A percentile compares a stretch with the other conserved stretches of the same genome.
These are phyloP conservation scores for Salix dunnii DNA, from an alignment of 345 rosid genomes.

Conservation along the genomic window DNA sequence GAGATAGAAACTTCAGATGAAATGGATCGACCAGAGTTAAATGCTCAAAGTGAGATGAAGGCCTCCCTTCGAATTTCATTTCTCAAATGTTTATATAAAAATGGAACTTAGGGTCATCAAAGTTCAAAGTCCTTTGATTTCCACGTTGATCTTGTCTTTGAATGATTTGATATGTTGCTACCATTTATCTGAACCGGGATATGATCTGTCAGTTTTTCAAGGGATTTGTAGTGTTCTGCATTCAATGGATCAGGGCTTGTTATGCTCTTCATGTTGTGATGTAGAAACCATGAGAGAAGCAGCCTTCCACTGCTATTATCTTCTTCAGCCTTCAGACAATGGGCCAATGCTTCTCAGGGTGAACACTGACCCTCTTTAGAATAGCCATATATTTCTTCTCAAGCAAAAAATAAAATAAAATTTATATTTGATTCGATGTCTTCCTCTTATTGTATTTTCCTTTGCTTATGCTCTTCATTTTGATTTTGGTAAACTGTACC, in stretches of 20 bases:
- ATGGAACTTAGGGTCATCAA: neutral
- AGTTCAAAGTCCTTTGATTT: conserved; percentile 12
- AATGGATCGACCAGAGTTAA: conserved; percentile 59
- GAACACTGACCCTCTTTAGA: conserved; percentile 16
- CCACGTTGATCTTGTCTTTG: neutral
- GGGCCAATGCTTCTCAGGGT: conserved; percentile 96
- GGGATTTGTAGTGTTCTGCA: conserved; percentile 68
- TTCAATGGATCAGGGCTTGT: conserved; percentile 74
- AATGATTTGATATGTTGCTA: neutral
- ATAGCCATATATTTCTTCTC: conserved; percentile 5
- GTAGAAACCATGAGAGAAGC: conserved; percentile 53
- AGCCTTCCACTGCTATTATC: conserved; percentile 62
- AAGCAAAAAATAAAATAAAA: too few relatives aligned
- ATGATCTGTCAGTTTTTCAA: conserved; percentile 55
- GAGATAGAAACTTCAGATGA: conserved; percentile 59
- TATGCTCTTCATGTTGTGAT: conserved; percentile 69
- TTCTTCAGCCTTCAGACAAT: conserved; percentile 81
- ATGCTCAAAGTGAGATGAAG: conserved; percentile 56
- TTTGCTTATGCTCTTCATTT: conserved; percentile 4
- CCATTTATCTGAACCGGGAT: conserved; percentile 11
- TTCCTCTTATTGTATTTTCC: conserved; percentile 3
- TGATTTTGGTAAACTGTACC: conserved; percentile 19
- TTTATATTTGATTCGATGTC: conserved; percentile 1
- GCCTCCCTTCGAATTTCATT: conserved; percentile 7
- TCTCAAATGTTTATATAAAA: conserved; percentile 4